Evolutionary conservation across 768 basidiomycete species (phyloP).

Genomic region (Trichaptum fuscoviolaceum): DNA sequence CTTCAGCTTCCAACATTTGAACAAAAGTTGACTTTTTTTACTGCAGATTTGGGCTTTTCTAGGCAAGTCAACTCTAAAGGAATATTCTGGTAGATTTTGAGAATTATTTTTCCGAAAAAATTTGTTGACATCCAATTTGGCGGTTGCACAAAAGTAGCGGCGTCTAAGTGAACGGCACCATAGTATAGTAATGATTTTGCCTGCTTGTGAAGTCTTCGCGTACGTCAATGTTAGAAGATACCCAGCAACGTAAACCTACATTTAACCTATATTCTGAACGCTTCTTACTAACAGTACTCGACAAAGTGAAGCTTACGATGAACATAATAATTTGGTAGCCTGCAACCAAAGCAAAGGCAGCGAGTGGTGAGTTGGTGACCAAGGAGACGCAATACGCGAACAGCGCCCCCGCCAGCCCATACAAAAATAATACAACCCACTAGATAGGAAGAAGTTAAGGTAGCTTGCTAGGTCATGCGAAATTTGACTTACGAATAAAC

Average conservation of each 20-base stretch:
- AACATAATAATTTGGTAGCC: slow-evolving; percentile 72
- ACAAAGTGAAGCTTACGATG: slow-evolving; percentile 38
- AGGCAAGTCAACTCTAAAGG: too few species aligned
- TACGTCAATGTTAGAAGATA: slow-evolving; percentile 74
- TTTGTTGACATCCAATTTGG: too few species aligned
- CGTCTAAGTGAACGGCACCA: too few species aligned
- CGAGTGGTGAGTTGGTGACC: slow-evolving; percentile 56
- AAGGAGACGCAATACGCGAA: slow-evolving; percentile 66
- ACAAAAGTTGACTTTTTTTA: too few species aligned
- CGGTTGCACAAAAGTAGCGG: too few species aligned
- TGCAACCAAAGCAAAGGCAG: slow-evolving; percentile 68
- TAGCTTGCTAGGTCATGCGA: neutral
- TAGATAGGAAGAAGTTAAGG: slow-evolving; percentile 22
- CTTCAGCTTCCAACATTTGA: too few species aligned
- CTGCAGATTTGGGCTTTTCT: too few species aligned
- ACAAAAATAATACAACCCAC: slow-evolving; percentile 70
- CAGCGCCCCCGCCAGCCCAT: slow-evolving; percentile 62
- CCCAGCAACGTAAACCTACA: slow-evolving; percentile 55
- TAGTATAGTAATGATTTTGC: slow-evolving; percentile 52
- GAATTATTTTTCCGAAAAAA: too few species aligned
- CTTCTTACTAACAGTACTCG: neutral
- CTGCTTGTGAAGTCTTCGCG: slow-evolving; percentile 53
- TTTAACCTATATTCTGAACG: neutral
- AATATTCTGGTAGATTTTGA: too few species aligned
- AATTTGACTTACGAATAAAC: slow-evolving; percentile 48